These are phyloP conservation scores for Lipomyces chichibuensis DNA, from an alignment of 805 yeast genomes.

Conservation along the genomic window DNA sequence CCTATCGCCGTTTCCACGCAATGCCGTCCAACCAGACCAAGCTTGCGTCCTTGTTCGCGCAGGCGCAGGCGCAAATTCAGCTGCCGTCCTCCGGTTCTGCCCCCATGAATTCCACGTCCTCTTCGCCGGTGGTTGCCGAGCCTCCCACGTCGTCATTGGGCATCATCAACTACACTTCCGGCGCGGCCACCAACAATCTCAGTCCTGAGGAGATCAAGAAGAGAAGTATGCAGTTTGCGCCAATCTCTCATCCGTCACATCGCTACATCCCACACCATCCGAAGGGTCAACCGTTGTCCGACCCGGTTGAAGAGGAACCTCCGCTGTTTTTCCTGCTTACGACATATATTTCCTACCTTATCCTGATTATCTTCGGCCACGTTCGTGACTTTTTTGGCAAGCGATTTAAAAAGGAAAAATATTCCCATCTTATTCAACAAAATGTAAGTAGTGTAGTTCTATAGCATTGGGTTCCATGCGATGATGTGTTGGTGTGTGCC, in stretches of 20 bases:
- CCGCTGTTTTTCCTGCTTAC: conserved; percentile 76
- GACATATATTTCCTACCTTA: conserved; percentile 83
- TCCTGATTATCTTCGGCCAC: conserved; percentile 86
- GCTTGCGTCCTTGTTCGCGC: conserved; percentile 33
- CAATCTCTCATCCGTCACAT: conserved; percentile 32
- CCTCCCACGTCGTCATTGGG: conserved; percentile 20
- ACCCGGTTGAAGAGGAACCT: conserved; percentile 70
- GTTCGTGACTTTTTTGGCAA: conserved; percentile 85
- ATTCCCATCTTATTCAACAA: conserved; percentile 67
- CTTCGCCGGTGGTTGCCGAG: conserved; percentile 10
- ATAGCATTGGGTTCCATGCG: neutral
- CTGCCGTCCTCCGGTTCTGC: conserved; percentile 16
- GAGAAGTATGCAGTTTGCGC: conserved; percentile 31
- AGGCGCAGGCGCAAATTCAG: conserved; percentile 35
- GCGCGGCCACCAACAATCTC: conserved; percentile 11
- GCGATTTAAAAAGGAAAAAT: conserved; percentile 65
- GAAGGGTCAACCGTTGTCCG: conserved; percentile 43
- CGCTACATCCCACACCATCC: conserved; percentile 28
- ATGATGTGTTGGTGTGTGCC: neutral
- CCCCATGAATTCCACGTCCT: conserved; percentile 12
- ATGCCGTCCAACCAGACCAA: conserved; percentile 34
- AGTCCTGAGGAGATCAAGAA: conserved; percentile 16
- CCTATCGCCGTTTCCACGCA: neutral
- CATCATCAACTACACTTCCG: conserved; percentile 23
- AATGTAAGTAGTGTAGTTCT: conserved; percentile 46